Evolutionary conservation across 2,329 filamentous ascomycete genomes (phyloP), one percentile per base, ranked within the genome.

Genomic region (Penicillium sp.): DNA sequence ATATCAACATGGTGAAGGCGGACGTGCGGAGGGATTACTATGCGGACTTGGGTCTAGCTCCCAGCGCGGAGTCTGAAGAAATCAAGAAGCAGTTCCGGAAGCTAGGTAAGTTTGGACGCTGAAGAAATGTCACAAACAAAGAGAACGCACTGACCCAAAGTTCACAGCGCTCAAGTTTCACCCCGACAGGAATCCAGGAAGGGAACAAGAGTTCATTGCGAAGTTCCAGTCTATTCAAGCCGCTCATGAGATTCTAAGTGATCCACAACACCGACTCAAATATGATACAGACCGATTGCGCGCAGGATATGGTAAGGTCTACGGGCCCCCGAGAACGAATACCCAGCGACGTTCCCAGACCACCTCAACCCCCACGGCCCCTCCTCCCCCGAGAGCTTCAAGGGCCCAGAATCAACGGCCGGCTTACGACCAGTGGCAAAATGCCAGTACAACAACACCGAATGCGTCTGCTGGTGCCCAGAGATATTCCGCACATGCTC

Each of bases 31-130:
- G 86, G 67, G 90, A 96, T 76, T 95, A 95, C 76, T 96, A 96
- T 76, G 88, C 87, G 60, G 91, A 96, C 77, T 81, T 96, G 54
- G 90, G 90, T 62, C 77, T 96, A 55, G 75, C 85, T 2, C 78
- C 84, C 11, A 84, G 82, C 66, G 90, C 90, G 52, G 86, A 89
- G 63, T 77, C 86, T 44, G 84, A 87, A 29, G 90, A 95, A 42
- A 87, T 96, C 71, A 93, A 91, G 78, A 95, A 89, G 74, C 89
- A 93, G 68, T 96, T 92, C 75, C 85, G 89, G 65, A 92, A 91
- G 74, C 84, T 96, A 69, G 89, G 89, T 91, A 78, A 56, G 80
- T 64, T 44, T 45, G 22, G 21, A 37, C 8, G 16, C 44, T 16
- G 16, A 26, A 19, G 4, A 13, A 27, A 19, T 4, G 10, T 33